phyloP scores from a whole-genome alignment of 495 filamentous ascomycete genomes.

The Thozetella sp. region DNA sequence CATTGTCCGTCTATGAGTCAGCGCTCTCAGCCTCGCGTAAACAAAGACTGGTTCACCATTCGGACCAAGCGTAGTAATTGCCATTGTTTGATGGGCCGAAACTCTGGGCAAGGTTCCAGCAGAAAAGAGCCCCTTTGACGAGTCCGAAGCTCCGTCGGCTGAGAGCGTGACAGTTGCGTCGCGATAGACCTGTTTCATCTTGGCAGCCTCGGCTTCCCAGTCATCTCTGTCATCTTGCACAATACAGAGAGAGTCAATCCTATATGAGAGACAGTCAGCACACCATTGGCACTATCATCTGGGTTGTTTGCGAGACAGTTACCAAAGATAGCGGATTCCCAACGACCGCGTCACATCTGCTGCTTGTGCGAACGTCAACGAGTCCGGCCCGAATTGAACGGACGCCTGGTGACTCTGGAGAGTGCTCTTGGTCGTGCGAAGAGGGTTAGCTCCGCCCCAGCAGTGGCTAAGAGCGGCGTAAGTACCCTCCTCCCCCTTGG shows the following conservation, averaged over 20 bases:
- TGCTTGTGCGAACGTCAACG: not conserved
- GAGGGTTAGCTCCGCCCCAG: no score
- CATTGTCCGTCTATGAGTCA: no score
- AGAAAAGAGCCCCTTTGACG: not conserved
- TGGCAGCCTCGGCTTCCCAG: not conserved
- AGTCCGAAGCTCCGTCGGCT: not conserved
- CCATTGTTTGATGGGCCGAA: no score
- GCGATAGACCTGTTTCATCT: not conserved
- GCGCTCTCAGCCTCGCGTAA: not conserved
- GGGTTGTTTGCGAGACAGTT: no score
- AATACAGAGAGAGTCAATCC: not conserved
- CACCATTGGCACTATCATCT: no score
- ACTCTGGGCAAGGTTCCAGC: not conserved
- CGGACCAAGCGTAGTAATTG: no score
- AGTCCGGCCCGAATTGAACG: no score
- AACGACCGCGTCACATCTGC: not conserved
- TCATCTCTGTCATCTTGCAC: not conserved
- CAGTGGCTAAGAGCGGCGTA: not conserved
- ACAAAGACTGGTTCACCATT: not conserved
- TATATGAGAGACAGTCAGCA: no score
- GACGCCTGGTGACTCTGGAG: no score
- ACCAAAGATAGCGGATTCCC: not conserved
- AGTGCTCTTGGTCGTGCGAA: no score
- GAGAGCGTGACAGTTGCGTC: not conserved
- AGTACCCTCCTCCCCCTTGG: not conserved